phyloP scores from a whole-genome alignment of 2,329 filamentous ascomycete species.

The Bipolaris sorokiniana region DNA sequence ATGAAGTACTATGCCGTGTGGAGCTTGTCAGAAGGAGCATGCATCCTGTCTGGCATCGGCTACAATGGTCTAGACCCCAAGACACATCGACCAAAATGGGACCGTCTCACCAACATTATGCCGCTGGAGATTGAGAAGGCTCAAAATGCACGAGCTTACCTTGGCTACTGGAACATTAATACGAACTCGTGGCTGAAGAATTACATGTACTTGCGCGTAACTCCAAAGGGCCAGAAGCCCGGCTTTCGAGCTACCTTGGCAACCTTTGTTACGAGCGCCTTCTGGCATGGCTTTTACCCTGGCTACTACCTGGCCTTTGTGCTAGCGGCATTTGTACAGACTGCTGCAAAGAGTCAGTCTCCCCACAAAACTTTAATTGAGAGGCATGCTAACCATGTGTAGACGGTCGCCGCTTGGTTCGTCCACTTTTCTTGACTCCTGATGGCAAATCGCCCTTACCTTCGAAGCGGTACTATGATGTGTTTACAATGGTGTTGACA shows the following conservation, averaged over 20 bases:
- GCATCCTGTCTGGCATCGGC: constrained; percentile 89
- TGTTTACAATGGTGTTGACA: constrained; percentile 74
- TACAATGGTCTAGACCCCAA: constrained; percentile 90
- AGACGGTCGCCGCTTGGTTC: constrained; percentile 89
- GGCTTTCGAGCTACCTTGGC: constrained; percentile 93
- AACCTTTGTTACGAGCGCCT: constrained; percentile 90
- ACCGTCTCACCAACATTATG: constrained; percentile 87
- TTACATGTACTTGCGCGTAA: constrained; percentile 94
- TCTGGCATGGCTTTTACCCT: constrained; percentile 98
- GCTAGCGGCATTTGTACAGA: constrained; percentile 89
- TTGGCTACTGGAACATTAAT: constrained; percentile 98
- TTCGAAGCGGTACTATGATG: constrained; percentile 86
- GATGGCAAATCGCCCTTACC: constrained; percentile 62
- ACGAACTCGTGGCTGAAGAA: constrained; percentile 97
- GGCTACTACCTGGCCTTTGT: constrained; percentile 94
- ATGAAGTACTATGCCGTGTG: constrained; percentile 98
- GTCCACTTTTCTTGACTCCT: constrained; percentile 89
- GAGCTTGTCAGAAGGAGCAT: constrained; percentile 90
- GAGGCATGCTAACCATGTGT: not conserved
- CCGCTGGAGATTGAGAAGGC: constrained; percentile 85
- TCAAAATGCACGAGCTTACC: constrained; percentile 90
- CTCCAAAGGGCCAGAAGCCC: constrained; percentile 92
- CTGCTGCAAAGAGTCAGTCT: constrained; percentile 87
- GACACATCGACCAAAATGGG: constrained; percentile 86
- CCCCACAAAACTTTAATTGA: not conserved